Conservation (phyloP, 305 asterid genomes). For the Fraxinus sp. region DNA sequence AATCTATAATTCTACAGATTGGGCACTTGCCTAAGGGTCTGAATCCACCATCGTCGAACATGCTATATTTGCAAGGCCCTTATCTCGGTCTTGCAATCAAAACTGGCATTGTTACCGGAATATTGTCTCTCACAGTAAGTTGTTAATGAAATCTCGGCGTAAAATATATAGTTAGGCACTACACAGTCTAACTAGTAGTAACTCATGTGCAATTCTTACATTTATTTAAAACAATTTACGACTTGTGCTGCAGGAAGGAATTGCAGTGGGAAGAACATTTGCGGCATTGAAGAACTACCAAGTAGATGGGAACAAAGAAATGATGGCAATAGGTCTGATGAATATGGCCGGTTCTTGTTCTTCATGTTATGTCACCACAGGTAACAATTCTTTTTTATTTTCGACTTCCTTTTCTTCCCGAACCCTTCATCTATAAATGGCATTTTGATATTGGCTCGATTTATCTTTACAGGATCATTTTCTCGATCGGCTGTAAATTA, state of each 20-base stretch:
- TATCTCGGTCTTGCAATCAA: constrained; percentile 65
- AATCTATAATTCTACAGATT: constrained; percentile 44
- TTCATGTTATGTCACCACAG: constrained; percentile 87
- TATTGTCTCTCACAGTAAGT: constrained; percentile 86
- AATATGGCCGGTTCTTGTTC: constrained; percentile 83
- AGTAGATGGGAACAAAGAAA: constrained; percentile 94
- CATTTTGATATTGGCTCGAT: neutral
- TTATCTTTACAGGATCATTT: constrained; percentile 62
- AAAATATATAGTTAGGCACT: neutral
- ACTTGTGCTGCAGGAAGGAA: constrained; percentile 64
- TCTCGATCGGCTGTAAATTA: constrained; percentile 90
- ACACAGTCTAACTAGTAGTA: neutral
- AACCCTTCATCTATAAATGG: neutral
- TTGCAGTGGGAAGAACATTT: constrained; percentile 93
- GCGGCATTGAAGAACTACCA: constrained; percentile 76
- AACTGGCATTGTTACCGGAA: constrained; percentile 78
- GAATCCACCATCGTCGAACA: constrained; percentile 82
- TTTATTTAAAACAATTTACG: neutral
- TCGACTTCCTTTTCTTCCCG: neutral
- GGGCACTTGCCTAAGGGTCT: constrained; percentile 83
- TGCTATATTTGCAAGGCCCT: constrained; percentile 59
- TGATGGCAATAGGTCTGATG: constrained; percentile 95
- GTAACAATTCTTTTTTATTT: constrained; percentile 27
- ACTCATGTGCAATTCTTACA: neutral
- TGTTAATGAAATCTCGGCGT: neutral